These are phyloP conservation scores for Trypanosoma rangeli DNA, from an alignment of 208 protist species.

Conservation along the genomic window DNA sequence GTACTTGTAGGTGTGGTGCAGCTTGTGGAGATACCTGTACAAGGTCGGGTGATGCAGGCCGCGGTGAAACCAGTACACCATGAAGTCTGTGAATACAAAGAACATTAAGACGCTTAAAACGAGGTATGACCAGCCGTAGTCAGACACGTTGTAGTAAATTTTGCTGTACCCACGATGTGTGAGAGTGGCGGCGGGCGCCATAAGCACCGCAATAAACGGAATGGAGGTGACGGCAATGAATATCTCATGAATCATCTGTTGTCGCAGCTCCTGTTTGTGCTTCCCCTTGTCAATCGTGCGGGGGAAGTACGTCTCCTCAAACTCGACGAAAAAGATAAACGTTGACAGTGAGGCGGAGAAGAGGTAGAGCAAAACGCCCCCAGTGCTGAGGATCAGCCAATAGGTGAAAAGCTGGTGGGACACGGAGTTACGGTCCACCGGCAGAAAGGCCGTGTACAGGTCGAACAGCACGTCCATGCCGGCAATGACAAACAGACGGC, in stretches of 20 bases:
- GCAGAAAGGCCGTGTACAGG: constrained; percentile 52
- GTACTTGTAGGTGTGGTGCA: constrained; percentile 90
- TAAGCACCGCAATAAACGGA: constrained; percentile 74
- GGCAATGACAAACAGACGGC: background rate
- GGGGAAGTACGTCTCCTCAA: constrained; percentile 65
- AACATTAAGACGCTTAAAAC: constrained; percentile 70
- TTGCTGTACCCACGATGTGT: constrained; percentile 77
- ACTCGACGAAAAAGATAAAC: constrained; percentile 51
- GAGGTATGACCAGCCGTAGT: constrained; percentile 79
- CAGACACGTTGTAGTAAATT: constrained; percentile 74
- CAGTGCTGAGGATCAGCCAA: constrained; percentile 72
- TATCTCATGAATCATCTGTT: constrained; percentile 70
- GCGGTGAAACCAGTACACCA: constrained; percentile 95
- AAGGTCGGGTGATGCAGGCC: constrained; percentile 87
- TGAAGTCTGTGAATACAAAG: constrained; percentile 92
- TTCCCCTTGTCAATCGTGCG: constrained; percentile 60
- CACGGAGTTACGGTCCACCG: constrained; percentile 54
- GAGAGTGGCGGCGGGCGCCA: constrained; percentile 71
- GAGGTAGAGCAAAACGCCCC: constrained; percentile 64
- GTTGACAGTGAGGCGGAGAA: constrained; percentile 55
- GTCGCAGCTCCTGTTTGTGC: constrained; percentile 38
- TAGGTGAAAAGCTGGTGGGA: constrained; percentile 64
- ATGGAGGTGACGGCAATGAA: constrained; percentile 77
- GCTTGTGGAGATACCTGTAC: constrained; percentile 93
- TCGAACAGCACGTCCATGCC: constrained; percentile 61